A percentile compares a stretch with the other conserved stretches of the same genome.
Conservation (phyloP, 768 basidiomycete species). For the Lactarius psammicola region DNA sequence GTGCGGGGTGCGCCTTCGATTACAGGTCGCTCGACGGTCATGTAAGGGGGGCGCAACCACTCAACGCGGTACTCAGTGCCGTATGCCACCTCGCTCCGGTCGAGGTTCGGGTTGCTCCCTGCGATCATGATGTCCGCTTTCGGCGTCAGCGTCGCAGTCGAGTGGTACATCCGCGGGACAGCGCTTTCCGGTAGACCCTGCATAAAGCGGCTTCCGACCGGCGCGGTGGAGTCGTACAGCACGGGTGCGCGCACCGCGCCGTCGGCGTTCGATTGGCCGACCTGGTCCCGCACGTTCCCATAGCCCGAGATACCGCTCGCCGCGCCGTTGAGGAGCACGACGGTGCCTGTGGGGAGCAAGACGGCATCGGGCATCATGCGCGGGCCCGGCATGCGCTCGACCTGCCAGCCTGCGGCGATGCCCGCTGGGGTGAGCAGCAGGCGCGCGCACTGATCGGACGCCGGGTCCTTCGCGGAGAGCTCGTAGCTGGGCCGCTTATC, state of each 20-base stretch:
- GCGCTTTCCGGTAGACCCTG: slow-evolving; percentile 58
- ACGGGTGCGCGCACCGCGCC: slow-evolving; percentile 66
- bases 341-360: slow-evolving; percentile 70
- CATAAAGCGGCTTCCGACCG: slow-evolving; percentile 55
- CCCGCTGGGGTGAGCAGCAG: slow-evolving; percentile 63
- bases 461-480: slow-evolving; percentile 69
- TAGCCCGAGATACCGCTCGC: slow-evolving; percentile 74
- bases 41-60: slow-evolving; percentile 81
- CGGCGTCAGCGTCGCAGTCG: slow-evolving; percentile 77
- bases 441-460: slow-evolving; percentile 71
- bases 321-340: slow-evolving; percentile 77
- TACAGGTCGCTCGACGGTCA: slow-evolving; percentile 57
- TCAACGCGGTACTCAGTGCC: slow-evolving; percentile 90
- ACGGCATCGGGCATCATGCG: slow-evolving; percentile 82
- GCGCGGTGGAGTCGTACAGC: slow-evolving; percentile 61
- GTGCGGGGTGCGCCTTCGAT: slow-evolving; percentile 35
- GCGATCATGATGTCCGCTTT: slow-evolving; percentile 72
- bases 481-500: slow-evolving; percentile 58
- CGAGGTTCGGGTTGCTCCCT: slow-evolving; percentile 82
- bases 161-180: slow-evolving; percentile 79
- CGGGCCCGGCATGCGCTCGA: slow-evolving; percentile 71
- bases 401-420: slow-evolving; percentile 67
- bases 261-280: slow-evolving; percentile 77
- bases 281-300: slow-evolving; percentile 65
- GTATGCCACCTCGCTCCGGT: slow-evolving; percentile 68